Evolutionary conservation across 2,329 filamentous ascomycete genomes (phyloP).

Genomic region (Aureobasidium mangrovei): DNA sequence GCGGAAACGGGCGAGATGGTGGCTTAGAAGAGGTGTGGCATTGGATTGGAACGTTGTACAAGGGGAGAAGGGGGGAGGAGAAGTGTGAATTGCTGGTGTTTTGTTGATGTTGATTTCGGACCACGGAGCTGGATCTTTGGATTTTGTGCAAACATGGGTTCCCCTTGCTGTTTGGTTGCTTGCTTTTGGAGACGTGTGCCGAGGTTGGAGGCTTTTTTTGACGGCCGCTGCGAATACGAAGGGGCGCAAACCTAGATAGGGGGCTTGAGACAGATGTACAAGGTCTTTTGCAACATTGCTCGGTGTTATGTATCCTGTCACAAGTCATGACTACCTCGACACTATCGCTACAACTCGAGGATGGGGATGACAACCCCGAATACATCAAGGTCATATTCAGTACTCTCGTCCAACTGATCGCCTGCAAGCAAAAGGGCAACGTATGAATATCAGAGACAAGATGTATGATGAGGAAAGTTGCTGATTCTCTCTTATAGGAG

Average conservation of each 20-base stretch:
- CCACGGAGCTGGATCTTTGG: too few relatives aligned
- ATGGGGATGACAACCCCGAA: background rate
- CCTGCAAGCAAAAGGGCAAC: background rate
- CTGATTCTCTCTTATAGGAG: background rate
- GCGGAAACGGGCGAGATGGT: too few relatives aligned
- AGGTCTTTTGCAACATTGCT: background rate
- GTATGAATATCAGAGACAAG: background rate
- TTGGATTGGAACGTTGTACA: too few relatives aligned
- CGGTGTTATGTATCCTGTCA: background rate
- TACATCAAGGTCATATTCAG: background rate
- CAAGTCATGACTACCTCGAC: background rate
- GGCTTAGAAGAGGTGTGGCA: too few relatives aligned
- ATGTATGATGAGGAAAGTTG: background rate
- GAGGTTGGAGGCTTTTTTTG: background rate
- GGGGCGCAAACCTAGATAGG: too few relatives aligned
- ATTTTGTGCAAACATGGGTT: conserved; percentile 2
- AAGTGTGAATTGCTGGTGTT: too few relatives aligned
- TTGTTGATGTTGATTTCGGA: too few relatives aligned
- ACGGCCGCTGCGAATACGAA: too few relatives aligned
- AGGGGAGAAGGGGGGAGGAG: too few relatives aligned
- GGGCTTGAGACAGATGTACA: too few relatives aligned
- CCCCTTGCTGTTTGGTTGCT: background rate
- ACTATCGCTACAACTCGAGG: background rate
- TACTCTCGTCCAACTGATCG: background rate
- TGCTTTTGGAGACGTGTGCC: background rate